A percentile compares a stretch with the other conserved stretches of the same genome.
These are phyloP conservation scores for Fusarium sp. DNA, from an alignment of 2,329 filamentous ascomycete genomes.

Conservation along the genomic window DNA sequence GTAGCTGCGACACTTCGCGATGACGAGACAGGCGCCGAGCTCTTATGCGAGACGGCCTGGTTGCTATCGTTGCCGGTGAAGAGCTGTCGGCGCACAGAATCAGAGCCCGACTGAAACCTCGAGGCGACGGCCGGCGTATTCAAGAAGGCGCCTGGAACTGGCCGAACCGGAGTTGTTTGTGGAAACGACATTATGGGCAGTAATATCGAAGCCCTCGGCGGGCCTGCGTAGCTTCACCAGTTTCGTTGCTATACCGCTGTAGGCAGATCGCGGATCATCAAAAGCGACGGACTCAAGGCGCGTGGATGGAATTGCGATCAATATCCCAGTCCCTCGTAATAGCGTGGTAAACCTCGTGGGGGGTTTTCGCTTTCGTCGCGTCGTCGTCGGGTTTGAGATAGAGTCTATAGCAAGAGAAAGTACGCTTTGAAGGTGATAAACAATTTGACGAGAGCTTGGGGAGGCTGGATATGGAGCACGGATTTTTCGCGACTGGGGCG, in stretches of 20 bases:
- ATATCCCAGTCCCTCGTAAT: slow-evolving; percentile 21
- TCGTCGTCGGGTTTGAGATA: slow-evolving; percentile 34
- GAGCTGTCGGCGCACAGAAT: slow-evolving; percentile 63
- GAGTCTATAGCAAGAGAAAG: slow-evolving; percentile 32
- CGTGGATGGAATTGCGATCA: slow-evolving; percentile 18
- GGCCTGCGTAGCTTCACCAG: slow-evolving; percentile 46
- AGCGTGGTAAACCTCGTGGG: slow-evolving; percentile 22
- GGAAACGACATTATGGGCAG: slow-evolving; percentile 63
- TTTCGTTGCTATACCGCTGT: slow-evolving; percentile 40
- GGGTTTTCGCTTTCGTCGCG: slow-evolving; percentile 32
- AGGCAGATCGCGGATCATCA: slow-evolving; percentile 46
- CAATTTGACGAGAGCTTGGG: slow-evolving; percentile 48
- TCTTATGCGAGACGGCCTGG: slow-evolving; percentile 34
- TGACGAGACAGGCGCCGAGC: slow-evolving; percentile 30
- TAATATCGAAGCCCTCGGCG: slow-evolving; percentile 44
- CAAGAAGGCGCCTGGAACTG: slow-evolving; percentile 79
- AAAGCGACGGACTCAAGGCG: slow-evolving; percentile 36
- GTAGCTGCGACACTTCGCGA: slow-evolving; percentile 35
- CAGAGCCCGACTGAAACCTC: slow-evolving; percentile 56
- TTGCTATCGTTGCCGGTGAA: slow-evolving; percentile 52
- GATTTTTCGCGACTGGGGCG: slow-evolving; percentile 51
- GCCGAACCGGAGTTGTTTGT: slow-evolving; percentile 73
- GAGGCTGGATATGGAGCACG: slow-evolving; percentile 50
- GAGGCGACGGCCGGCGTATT: slow-evolving; percentile 75
- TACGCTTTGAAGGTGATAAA: slow-evolving; percentile 41